Evolutionary conservation across 169 alveolate genomes (phyloP).

Genomic region (Eimeria necatrix): DNA sequence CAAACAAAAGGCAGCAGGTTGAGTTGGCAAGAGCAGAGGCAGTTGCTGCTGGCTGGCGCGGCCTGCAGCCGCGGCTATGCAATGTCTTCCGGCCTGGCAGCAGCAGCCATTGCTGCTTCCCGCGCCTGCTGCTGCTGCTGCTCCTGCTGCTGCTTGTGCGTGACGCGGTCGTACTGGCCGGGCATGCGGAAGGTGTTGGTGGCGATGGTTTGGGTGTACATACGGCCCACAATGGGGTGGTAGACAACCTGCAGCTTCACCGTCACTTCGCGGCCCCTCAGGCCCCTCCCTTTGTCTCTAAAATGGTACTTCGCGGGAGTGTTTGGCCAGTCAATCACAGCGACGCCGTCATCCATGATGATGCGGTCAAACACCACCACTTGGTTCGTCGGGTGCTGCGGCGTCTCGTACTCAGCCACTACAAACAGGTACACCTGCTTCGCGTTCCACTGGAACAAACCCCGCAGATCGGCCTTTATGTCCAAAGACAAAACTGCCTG

Average conservation of each 20-base stretch:
- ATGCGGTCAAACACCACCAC: slow-evolving; percentile 84
- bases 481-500: slow-evolving; percentile 83
- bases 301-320: slow-evolving; percentile 55
- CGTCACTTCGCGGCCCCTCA: slow-evolving; percentile 72
- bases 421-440: slow-evolving; percentile 83
- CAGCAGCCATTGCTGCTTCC: slow-evolving; percentile 33
- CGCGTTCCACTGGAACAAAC: slow-evolving; percentile 83
- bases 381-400: slow-evolving; percentile 75
- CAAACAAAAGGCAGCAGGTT: too few relatives aligned
- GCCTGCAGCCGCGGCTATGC: too few relatives aligned
- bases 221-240: slow-evolving; percentile 78
- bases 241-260: slow-evolving; percentile 42
- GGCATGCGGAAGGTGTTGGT: slow-evolving; percentile 71
- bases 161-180: slow-evolving; percentile 38
- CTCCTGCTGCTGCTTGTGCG: slow-evolving; percentile 30
- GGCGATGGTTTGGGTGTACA: slow-evolving; percentile 61
- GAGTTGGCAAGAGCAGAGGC: not conserved
- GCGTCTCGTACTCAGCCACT: slow-evolving; percentile 81
- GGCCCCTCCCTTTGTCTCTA: slow-evolving; percentile 66
- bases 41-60: not conserved
- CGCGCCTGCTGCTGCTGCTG: slow-evolving; percentile 61
- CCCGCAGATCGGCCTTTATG: slow-evolving; percentile 81
- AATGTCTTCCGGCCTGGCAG: slow-evolving; percentile 41
- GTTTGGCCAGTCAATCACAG: slow-evolving; percentile 2
- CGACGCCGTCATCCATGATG: slow-evolving; percentile 46